Evolutionary conservation across 768 basidiomycete genomes (phyloP), one percentile per base, ranked within the genome.

Genomic region (Boletus rufocinnamomeus): DNA sequence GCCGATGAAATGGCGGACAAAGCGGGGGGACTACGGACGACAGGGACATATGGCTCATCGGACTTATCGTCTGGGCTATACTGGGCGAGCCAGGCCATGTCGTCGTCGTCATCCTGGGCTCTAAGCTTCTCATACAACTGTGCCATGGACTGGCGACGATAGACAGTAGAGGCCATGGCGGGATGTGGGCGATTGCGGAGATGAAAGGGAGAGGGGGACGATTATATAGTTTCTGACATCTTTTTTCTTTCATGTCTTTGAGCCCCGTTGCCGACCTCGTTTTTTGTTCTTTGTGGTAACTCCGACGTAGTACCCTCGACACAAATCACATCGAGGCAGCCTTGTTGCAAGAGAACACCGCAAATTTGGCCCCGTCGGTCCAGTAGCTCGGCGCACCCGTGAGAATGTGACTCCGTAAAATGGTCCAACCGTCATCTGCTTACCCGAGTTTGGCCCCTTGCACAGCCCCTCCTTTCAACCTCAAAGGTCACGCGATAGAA

Each of bases 281-380:
- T 73, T 69, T 74, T 74, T 72, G 69, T 74, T 73, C 66, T 73
- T 73, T 74, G 66, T 73, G 66, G 62, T 72, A 73, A 73, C 73
- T 73, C 72, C 72, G 72, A 73, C 73, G 65, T 52, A 62, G 59
- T 65, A 64, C 72, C 72, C 72, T 74, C 65, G 73, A 68, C 55
- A 63, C 16, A 48, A 59, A 57, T 73, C 72, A 73, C 72, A 74
- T 73, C 68, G 72, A 73, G 72, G 72, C 70, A 35, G 72, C 72
- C 72, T 70, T 66, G 67, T 71, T 68, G 71, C 72, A 64, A 16
- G 35, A 54, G 55, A 61, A 62, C 54, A 23, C 56, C 19, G 53
- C 66, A 38, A 56, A 66, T 62, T 60, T 57, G 53, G 61, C 52
- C 41, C 48, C 16, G 37, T 45, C 47, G 52, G 41, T 9, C 71